A percentile compares a stretch with the other conserved stretches of the same genome.
Evolutionary conservation across 768 basidiomycete species (phyloP).

Genomic region (Neoboletus magnificus): DNA sequence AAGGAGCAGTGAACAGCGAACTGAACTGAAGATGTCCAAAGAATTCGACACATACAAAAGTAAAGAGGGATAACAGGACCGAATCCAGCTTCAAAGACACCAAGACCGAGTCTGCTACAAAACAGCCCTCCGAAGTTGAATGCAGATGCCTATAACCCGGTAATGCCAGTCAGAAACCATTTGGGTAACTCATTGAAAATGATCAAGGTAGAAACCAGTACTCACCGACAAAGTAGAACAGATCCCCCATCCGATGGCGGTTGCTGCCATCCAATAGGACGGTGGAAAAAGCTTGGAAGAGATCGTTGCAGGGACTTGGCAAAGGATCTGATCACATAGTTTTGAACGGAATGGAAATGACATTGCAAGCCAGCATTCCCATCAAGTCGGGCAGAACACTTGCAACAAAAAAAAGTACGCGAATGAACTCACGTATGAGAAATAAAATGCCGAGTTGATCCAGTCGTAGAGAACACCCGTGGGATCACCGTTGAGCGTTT

Average conservation of each 20-base stretch:
- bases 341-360: not conserved
- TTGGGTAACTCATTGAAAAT: not conserved
- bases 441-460: constrained; percentile 75
- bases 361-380: not conserved
- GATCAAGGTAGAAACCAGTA: not conserved
- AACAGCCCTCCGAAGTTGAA: constrained; percentile 61
- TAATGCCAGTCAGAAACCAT: not conserved
- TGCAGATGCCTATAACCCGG: constrained; percentile 48
- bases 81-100: constrained; percentile 76
- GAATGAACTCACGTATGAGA: constrained; percentile 58
- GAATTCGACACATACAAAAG: constrained; percentile 50
- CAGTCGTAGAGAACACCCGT: constrained; percentile 67
- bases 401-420: not conserved
- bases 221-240: constrained; percentile 68
- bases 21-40: not conserved
- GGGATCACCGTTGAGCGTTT: constrained; percentile 63
- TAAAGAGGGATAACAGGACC: constrained; percentile 77
- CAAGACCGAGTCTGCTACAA: constrained; percentile 58
- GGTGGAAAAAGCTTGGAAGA: constrained; percentile 68
- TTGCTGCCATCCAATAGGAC: constrained; percentile 59
- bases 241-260: constrained; percentile 73
- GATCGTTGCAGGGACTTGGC: constrained; percentile 63
- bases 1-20: not conserved
- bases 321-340: constrained; percentile 50
- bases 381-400: not conserved